Base-by-base conservation (phyloP, 2,329 filamentous ascomycete genomes). In the Fusarium penzigii region DNA sequence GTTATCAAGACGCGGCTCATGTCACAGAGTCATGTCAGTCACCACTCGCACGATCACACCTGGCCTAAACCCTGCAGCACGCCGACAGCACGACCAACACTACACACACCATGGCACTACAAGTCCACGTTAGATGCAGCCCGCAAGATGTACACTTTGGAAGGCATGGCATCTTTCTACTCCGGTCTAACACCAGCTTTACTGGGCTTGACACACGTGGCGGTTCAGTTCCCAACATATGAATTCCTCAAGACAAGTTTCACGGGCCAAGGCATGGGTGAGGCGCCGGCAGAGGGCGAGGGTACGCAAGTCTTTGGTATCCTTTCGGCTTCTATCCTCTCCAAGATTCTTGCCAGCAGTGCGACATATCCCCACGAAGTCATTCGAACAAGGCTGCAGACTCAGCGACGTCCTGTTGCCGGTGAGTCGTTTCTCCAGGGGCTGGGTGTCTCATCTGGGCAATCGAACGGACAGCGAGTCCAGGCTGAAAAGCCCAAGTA, bases 291-390 rank as follows among this genome's bases (percentile, higher is more conserved):
- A 8, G 62, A 72, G 20, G 70, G 65, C 12, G 64, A 71, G 45
- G 61, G 82, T 41, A 81, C 84, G 6, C 89, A 96, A 61, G 94
- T 90, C 83, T 61, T 89, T 43, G 93, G 93, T 38, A 90, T 97
- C 53, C 80, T 96, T 10, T 85, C 86, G 12, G 93, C 94, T 36
- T 96, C 92, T 12, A 91, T 97, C 57, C 74, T 99, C 46, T 96
- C 92, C 75, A 99, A 99, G 74, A 84, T 97, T 44, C 86, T 94
- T 66, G 94, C 94, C 34, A 97, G 92, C 69, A 94, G 90, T 44
- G 90, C 92, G 9, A 99, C 94, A 16, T 99, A 99, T 69, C 94
- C 94, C 1, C 94, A 99, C 69, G 94, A 99, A 73, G 94, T 99
- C 16, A 87, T 99, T 46, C 86, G 94, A 42, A 99, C 94, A 45